phyloP scores from a whole-genome alignment of 1,284 basidiomycete genomes.

The Volvariella surrecta region DNA sequence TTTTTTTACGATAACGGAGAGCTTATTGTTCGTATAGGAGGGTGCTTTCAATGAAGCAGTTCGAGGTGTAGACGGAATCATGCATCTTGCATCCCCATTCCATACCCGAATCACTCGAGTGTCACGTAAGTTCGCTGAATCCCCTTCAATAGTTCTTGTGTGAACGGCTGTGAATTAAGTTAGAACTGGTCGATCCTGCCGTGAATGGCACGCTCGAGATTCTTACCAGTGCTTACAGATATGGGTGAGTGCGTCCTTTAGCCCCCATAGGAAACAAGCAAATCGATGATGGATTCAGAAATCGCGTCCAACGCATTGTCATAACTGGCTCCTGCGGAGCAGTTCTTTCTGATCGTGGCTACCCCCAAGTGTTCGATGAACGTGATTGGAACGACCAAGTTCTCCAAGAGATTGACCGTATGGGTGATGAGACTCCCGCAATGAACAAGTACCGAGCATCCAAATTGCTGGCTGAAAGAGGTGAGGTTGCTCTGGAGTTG shows the following conservation, averaged over 20 bases:
- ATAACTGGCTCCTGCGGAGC: slow-evolving; percentile 56
- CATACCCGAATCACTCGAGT: neutral
- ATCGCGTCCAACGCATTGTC: slow-evolving; percentile 48
- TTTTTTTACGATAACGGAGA: neutral
- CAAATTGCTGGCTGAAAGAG: slow-evolving; percentile 39
- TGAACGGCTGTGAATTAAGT: too few species aligned
- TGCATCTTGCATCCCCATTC: slow-evolving; percentile 33
- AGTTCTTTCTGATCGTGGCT: slow-evolving; percentile 28
- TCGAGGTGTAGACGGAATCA: slow-evolving; percentile 46
- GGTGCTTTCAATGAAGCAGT: slow-evolving; percentile 57
- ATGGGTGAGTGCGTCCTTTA: slow-evolving; percentile 12
- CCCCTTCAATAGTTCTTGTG: too few species aligned
- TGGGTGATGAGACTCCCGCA: slow-evolving; percentile 29
- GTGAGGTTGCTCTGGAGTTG: slow-evolving; percentile 12
- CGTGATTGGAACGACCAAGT: slow-evolving; percentile 54
- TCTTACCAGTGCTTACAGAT: slow-evolving; percentile 16
- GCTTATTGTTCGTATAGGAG: slow-evolving; percentile 15
- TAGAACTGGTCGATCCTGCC: slow-evolving; percentile 18
- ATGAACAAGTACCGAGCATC: slow-evolving; percentile 31
- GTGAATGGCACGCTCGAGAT: slow-evolving; percentile 17
- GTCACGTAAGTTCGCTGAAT: too few species aligned
- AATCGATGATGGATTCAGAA: slow-evolving; percentile 7
- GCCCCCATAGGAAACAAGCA: neutral
- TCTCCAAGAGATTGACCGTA: slow-evolving; percentile 32
- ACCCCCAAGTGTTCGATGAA: slow-evolving; percentile 28